Conservation (phyloP, 176 grass and related monocot genomes). For the Hsuehochloa calcarea region DNA sequence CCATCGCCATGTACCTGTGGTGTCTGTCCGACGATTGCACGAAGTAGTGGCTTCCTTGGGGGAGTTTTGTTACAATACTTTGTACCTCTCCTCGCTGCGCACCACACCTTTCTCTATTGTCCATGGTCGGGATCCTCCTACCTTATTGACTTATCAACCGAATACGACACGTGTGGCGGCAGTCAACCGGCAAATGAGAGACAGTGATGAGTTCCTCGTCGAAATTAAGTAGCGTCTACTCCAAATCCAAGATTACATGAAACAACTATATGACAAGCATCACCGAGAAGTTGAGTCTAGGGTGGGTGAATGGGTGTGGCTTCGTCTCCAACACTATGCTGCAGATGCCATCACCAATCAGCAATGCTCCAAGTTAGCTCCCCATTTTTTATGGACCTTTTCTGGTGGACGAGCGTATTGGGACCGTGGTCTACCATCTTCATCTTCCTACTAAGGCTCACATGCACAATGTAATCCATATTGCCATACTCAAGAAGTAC, state of each 20-base stretch:
- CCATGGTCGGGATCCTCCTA: no score
- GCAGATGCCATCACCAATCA: neutral
- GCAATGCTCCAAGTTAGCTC: fast-evolving
- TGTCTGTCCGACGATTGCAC: no score
- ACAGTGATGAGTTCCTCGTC: neutral
- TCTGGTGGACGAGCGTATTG: neutral
- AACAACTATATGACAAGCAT: neutral
- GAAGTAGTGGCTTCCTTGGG: no score
- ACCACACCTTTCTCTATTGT: no score
- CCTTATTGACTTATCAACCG: no score
- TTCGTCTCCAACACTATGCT: neutral
- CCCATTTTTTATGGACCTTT: neutral
- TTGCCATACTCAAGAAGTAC: neutral
- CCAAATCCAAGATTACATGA: neutral
- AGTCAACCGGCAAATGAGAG: fast-evolving
- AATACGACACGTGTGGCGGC: neutral
- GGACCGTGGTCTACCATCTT: neutral
- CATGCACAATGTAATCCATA: neutral
- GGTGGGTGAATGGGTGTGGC: neutral
- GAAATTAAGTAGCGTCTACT: neutral
- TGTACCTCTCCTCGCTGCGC: no score
- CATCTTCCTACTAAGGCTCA: neutral
- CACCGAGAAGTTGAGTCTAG: neutral
- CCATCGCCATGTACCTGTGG: no score
- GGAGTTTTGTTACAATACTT: no score